A percentile compares a stretch with the other conserved stretches of the same genome.
Evolutionary conservation across 2,329 filamentous ascomycete genomes (phyloP).

Genomic region (Fusarium mexicanum): DNA sequence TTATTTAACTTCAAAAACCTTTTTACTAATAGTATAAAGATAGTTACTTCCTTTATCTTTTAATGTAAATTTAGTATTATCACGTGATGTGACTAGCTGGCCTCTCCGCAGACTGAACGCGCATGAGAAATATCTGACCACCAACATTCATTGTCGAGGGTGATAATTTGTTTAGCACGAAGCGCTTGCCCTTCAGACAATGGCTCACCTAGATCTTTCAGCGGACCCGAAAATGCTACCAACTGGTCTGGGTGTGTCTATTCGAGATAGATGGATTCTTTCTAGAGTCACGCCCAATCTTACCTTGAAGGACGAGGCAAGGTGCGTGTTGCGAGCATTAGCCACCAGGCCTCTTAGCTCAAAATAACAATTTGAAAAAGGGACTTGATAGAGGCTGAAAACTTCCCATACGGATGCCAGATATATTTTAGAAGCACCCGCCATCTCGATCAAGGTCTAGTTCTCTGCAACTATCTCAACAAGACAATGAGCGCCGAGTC

Average conservation of each 20-base stretch:
- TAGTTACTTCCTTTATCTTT: too few species aligned
- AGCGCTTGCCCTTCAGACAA: background rate
- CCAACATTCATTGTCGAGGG: background rate
- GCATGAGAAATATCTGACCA: background rate
- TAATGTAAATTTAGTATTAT: fast-evolving
- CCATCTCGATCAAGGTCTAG: constrained; percentile 5
- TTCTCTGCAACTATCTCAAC: constrained; percentile 8
- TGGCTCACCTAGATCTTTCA: background rate
- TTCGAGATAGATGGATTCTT: background rate
- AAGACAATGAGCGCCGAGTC: background rate
- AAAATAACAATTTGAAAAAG: background rate
- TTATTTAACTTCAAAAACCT: too few species aligned
- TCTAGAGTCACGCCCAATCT: background rate
- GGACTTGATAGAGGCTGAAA: fast-evolving
- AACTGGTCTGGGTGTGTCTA: background rate
- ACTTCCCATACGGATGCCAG: background rate
- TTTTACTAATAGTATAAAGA: too few species aligned
- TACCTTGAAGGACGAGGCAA: background rate
- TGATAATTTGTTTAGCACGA: background rate
- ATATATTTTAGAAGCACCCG: background rate
- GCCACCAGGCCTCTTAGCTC: too few species aligned
- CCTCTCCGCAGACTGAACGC: background rate
- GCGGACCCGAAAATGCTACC: background rate
- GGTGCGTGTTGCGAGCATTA: background rate
- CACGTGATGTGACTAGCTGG: background rate